phyloP scores from a whole-genome alignment of 2,329 filamentous ascomycete species.

The Apiospora kogelbergensis region DNA sequence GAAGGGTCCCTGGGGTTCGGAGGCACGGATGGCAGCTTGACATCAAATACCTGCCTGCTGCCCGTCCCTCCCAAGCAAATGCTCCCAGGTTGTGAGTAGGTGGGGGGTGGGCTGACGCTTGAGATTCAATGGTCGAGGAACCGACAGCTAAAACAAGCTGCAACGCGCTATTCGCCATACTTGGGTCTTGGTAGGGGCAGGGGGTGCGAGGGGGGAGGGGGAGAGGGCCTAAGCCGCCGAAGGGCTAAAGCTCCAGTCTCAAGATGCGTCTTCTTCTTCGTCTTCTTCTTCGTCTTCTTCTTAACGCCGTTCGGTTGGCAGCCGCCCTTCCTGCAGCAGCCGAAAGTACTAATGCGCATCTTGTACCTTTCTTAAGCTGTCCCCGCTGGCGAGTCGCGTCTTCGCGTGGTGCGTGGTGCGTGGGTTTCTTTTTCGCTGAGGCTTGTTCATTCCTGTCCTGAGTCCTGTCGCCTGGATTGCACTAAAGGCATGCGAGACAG shows the following conservation, averaged over 20 bases:
- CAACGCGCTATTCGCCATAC: slow-evolving; percentile 13
- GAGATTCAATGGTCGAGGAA: slow-evolving; percentile 2
- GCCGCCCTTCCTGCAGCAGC: no score
- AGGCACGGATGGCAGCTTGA: not conserved
- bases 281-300: not conserved
- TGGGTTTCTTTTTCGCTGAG: not conserved
- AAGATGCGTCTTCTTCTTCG: not conserved
- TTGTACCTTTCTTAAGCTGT: not conserved
- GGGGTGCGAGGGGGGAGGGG: not conserved
- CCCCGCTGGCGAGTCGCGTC: not conserved
- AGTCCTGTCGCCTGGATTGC: not conserved
- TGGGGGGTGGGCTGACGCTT: slow-evolving; percentile 5
- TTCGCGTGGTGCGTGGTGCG: not conserved
- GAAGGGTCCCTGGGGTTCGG: not conserved
- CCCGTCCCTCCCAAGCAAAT: not conserved
- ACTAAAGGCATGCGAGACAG: not conserved
- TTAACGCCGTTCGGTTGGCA: not conserved
- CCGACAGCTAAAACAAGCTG: slow-evolving; percentile 16
- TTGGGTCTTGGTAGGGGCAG: slow-evolving; percentile 7
- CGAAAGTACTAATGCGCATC: no score
- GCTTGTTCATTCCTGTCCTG: not conserved
- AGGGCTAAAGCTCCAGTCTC: not conserved
- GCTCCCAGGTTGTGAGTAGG: not conserved
- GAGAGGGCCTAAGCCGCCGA: not conserved
- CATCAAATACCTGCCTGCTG: not conserved